Evolutionary conservation across 192 early-diverging fungal species (phyloP).

Genomic region (Backusella sp.): DNA sequence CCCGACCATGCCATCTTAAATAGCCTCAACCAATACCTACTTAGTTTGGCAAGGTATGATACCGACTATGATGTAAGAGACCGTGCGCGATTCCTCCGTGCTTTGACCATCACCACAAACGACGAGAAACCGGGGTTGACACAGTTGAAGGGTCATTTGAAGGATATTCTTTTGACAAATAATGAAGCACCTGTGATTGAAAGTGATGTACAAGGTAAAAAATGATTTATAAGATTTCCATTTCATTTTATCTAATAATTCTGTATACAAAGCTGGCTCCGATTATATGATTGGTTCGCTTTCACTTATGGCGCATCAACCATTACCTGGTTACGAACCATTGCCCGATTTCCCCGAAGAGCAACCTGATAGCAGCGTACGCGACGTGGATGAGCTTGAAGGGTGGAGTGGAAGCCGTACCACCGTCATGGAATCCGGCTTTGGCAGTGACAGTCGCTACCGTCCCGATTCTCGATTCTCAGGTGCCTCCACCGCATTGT

Average conservation of each 20-base stretch:
- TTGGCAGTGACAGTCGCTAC: slow-evolving; percentile 44
- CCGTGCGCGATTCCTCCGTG: slow-evolving; percentile 73
- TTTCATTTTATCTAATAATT: no score
- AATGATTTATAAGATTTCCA: no score
- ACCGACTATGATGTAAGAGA: slow-evolving; percentile 88
- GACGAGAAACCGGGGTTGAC: slow-evolving; percentile 17
- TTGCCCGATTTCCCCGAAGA: slow-evolving; percentile 78
- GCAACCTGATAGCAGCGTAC: slow-evolving; percentile 51
- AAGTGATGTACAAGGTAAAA: slow-evolving; percentile 49
- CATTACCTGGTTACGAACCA: slow-evolving; percentile 67
- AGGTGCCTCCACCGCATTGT: slow-evolving; percentile 18
- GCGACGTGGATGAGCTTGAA: slow-evolving; percentile 42
- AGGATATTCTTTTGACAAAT: slow-evolving; percentile 58
- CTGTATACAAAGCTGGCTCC: slow-evolving; percentile 15
- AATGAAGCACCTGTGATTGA: slow-evolving; percentile 51
- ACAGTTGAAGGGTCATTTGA: slow-evolving; percentile 50
- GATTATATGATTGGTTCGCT: slow-evolving; percentile 66
- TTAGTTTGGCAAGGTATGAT: slow-evolving; percentile 91
- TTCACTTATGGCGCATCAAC: slow-evolving; percentile 58
- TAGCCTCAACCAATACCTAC: slow-evolving; percentile 68
- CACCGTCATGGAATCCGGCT: slow-evolving; percentile 30
- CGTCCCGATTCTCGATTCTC: slow-evolving; percentile 17
- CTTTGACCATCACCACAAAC: slow-evolving; percentile 22
- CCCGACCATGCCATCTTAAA: slow-evolving; percentile 42
- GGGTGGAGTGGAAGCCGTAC: slow-evolving; percentile 31